Evolutionary conservation across 306 rosid species (phyloP), one percentile per base, ranked within the genome.

Genomic region (Prunus mira): DNA sequence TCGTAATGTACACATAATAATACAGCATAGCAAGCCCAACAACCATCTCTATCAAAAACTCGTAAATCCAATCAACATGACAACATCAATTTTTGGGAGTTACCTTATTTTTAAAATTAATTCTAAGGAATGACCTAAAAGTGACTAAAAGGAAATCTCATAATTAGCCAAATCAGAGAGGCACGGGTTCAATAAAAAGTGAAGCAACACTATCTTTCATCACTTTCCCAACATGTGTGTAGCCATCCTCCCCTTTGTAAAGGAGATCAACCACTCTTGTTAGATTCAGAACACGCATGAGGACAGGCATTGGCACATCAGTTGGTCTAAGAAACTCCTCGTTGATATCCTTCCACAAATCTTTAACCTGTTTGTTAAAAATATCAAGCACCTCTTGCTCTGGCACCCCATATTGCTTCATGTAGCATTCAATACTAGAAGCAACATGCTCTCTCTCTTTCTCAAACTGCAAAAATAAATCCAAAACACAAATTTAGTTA

Each of bases 291-390:
- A 72, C 34, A 19, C 65, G 65, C 45, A 30, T 11, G 22, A 72
- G 76, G 24, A 72, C 63, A 12, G 51, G 30, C 32, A 54, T 2
- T 6, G 65, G 76, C 6, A 20, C 49, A 8, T 4, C 50, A 56
- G 65, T 54, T 3, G 76, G 30, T 27, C 34, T 32, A 22, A 54
- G 12, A 24, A 52, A 54, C 49, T n/a, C 65, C 43, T 72, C 65
- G 18, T 72, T 72, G 55, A 72, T 34, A 25, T 72, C 65, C 65
- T 72, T 72, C 76, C 65, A 32, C 32, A 12, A 30, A 72, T 72
- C 51, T 30, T 5, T 58, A 9, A 54, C 32, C 13, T 8, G 65
- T 13, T 72, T 55, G 30, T 55, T 34, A 7, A 72, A 41, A 9
- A 30, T 49, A 55, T 54, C 34, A 30, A 72, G 0, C 10, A 65